These are phyloP conservation scores for Exophiala xenobiotica DNA, from an alignment of 2,329 filamentous ascomycete species.

Conservation along the genomic window DNA sequence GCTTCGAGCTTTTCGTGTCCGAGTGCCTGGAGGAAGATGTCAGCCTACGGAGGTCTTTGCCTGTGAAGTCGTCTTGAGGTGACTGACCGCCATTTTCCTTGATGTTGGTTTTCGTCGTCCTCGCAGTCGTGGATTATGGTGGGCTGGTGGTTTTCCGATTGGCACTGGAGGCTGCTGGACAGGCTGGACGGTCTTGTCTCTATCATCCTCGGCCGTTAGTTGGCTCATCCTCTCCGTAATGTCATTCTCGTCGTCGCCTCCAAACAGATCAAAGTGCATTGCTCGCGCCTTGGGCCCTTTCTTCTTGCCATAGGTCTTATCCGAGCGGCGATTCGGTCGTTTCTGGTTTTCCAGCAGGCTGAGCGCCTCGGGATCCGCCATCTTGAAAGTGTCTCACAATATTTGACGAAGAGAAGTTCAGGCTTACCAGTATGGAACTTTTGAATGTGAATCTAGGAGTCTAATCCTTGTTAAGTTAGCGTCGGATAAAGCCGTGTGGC, in stretches of 20 bases:
- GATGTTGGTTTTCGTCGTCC: constrained; percentile 20
- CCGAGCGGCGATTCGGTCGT: constrained; percentile 16
- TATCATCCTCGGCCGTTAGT: constrained; percentile 20
- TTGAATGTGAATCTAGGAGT: constrained; percentile 3
- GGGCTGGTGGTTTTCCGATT: neutral
- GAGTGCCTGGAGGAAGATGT: constrained; percentile 9
- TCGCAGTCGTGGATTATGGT: constrained; percentile 18
- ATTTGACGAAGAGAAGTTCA: constrained; percentile 7
- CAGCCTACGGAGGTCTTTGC: neutral
- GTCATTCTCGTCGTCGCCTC: constrained; percentile 21
- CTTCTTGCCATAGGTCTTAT: constrained; percentile 30
- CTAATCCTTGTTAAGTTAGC: constrained; percentile 21
- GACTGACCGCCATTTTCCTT: constrained; percentile 23
- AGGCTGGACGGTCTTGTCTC: neutral
- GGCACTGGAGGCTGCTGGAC: neutral
- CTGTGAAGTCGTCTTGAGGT: neutral
- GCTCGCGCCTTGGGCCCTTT: constrained; percentile 18
- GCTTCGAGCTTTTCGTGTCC: constrained; percentile 8
- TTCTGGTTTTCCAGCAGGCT: constrained; percentile 24
- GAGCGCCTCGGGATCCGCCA: constrained; percentile 20
- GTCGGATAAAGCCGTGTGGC: constrained; percentile 2
- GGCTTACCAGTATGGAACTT: constrained; percentile 3
- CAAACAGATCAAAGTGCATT: constrained; percentile 27
- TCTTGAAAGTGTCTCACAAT: constrained; percentile 6
- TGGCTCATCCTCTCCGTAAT: constrained; percentile 22